These are phyloP conservation scores for Suhomyces chickasaworum DNA, from an alignment of 1,139 yeast species.

Conservation along the genomic window DNA sequence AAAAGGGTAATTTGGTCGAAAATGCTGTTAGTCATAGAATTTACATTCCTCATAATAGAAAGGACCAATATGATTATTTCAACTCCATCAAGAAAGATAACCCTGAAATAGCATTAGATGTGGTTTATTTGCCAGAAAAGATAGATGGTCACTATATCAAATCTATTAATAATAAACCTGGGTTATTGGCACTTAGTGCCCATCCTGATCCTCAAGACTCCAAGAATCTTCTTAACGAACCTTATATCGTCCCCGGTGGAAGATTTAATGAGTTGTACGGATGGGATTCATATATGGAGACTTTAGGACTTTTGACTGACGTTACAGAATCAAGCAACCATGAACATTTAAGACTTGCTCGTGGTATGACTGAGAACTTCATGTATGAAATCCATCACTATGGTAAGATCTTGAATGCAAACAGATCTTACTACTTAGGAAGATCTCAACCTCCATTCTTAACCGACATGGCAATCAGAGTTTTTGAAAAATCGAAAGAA, in stretches of 20 bases:
- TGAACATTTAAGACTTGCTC: conserved; percentile 56
- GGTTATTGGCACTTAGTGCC: conserved; percentile 81
- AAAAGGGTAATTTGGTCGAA: conserved; percentile 31
- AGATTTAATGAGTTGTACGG: conserved; percentile 95
- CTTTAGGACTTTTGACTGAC: conserved; percentile 77
- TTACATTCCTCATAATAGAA: conserved; percentile 71
- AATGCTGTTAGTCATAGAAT: conserved; percentile 62
- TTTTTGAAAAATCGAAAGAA: conserved; percentile 60
- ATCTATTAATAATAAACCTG: conserved; percentile 82
- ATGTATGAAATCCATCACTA: conserved; percentile 87
- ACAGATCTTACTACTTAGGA: conserved; percentile 86
- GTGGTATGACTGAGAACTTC: conserved; percentile 92
- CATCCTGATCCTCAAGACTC: conserved; percentile 53
- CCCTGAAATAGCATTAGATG: conserved; percentile 68
- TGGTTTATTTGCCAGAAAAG: conserved; percentile 65
- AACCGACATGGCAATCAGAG: conserved; percentile 85
- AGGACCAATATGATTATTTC: conserved; percentile 76
- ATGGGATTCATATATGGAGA: conserved; percentile 96
- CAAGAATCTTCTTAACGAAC: conserved; percentile 60
- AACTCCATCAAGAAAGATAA: conserved; percentile 51
- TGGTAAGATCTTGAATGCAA: conserved; percentile 93
- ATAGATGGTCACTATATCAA: conserved; percentile 72
- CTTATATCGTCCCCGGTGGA: conserved; percentile 97
- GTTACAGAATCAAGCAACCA: conserved; percentile 50
- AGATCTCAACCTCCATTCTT: conserved; percentile 98